Conservation (phyloP, 345 rosid species). For the Eucalyptus regnans region DNA sequence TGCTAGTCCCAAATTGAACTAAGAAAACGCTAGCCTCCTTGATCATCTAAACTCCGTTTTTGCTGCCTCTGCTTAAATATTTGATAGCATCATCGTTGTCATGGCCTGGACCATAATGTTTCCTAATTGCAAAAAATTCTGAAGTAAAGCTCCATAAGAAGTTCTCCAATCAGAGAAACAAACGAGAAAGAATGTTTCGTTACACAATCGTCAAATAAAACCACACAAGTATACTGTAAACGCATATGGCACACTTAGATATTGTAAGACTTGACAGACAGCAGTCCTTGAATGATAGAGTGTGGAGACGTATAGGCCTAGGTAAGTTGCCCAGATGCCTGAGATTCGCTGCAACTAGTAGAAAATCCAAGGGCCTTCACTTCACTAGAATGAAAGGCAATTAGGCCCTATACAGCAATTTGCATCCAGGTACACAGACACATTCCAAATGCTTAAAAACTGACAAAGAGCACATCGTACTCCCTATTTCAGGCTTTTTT, state of each 20-base stretch:
- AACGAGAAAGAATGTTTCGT: not conserved
- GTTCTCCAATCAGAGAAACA: not conserved
- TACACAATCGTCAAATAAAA: not conserved
- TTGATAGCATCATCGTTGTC: not conserved
- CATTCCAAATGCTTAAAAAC: not conserved
- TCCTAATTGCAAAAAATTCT: not conserved
- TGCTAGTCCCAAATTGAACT: not conserved
- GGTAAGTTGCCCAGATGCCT: not conserved
- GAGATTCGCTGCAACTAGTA: not conserved
- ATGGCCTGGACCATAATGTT: not conserved
- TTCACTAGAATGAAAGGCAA: not conserved
- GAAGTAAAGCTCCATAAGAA: not conserved
- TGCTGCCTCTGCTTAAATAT: not conserved
- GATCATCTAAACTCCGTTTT: not conserved
- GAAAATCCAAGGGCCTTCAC: not conserved
- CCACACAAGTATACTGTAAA: not conserved
- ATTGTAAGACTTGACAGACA: not conserved
- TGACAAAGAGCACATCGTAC: not conserved
- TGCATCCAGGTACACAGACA: not conserved
- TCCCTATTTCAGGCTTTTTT: not conserved
- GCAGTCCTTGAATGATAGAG: not conserved
- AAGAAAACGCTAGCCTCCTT: not conserved
- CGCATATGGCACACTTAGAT: not conserved
- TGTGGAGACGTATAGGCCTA: not conserved
- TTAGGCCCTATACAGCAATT: not conserved